Evolutionary conservation across 176 grass and related monocot genomes (phyloP).

Genomic region (Panicum miliaceum): DNA sequence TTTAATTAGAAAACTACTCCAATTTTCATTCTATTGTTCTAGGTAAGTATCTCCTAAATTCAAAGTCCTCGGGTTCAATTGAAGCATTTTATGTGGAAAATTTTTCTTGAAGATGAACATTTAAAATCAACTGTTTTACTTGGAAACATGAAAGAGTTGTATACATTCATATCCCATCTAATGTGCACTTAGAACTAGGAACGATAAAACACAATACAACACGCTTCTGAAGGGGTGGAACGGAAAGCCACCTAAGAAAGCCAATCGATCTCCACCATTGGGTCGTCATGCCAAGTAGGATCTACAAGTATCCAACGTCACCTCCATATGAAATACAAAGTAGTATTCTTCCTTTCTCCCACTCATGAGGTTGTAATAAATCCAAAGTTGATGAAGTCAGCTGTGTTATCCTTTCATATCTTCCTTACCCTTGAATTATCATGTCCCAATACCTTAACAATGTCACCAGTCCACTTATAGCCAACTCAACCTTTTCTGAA

Average conservation of each 20-base stretch:
- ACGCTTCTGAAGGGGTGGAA: no score
- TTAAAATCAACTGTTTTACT: not conserved
- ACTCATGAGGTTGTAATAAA: no score
- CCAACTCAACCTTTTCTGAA: no score
- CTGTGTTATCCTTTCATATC: not conserved
- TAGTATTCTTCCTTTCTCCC: no score
- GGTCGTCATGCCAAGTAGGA: no score
- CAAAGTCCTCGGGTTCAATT: no score
- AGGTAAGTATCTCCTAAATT: not conserved
- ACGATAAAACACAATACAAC: no score
- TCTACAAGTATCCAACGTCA: no score
- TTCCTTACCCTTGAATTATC: not conserved
- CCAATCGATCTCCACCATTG: no score
- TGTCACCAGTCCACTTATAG: not conserved
- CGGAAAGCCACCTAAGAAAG: no score
- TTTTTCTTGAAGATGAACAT: no score
- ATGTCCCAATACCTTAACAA: not conserved
- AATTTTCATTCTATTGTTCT: not conserved
- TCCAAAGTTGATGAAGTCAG: not conserved
- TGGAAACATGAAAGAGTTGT: not conserved
- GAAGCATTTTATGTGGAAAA: not conserved
- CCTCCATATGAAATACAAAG: no score
- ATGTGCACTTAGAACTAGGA: not conserved
- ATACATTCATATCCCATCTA: not conserved
- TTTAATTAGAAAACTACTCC: not conserved